phyloP scores from a whole-genome alignment of 2,329 filamentous ascomycete species.

The Eutypella sp. region DNA sequence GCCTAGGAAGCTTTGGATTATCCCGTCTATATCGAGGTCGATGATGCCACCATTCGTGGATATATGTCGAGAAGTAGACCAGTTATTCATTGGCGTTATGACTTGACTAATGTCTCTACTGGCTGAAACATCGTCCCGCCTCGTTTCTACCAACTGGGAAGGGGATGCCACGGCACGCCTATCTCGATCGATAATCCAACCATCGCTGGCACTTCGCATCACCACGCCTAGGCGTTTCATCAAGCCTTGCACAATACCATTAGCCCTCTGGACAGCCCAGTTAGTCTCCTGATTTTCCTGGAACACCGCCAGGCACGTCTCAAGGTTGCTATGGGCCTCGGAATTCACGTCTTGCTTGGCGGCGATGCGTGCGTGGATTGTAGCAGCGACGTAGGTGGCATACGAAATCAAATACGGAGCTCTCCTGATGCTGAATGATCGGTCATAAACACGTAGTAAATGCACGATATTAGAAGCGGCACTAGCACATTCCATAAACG shows the following conservation, averaged over 20 bases:
- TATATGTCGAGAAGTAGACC: not conserved
- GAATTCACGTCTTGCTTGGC: too few relatives aligned
- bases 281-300: too few relatives aligned
- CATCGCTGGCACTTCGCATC: not conserved
- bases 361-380: too few relatives aligned
- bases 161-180: not conserved
- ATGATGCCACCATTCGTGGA: not conserved
- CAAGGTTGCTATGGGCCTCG: too few relatives aligned
- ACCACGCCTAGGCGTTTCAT: too few relatives aligned
- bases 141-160: not conserved
- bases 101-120: not conserved
- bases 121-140: not conserved
- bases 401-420: too few relatives aligned
- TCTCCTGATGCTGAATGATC: too few relatives aligned
- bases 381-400: too few relatives aligned
- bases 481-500: constrained; percentile 39
- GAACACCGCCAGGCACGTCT: too few relatives aligned
- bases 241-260: too few relatives aligned
- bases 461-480: constrained; percentile 41
- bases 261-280: too few relatives aligned
- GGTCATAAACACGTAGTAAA: constrained; percentile 39
- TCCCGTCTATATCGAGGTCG: constrained; percentile 4
- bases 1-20: constrained; percentile 3
- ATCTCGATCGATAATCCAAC: not conserved
- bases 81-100: not conserved